Evolutionary conservation across 1,139 yeast species (phyloP).

Genomic region (Zhuliangozyma blackwelliae): DNA sequence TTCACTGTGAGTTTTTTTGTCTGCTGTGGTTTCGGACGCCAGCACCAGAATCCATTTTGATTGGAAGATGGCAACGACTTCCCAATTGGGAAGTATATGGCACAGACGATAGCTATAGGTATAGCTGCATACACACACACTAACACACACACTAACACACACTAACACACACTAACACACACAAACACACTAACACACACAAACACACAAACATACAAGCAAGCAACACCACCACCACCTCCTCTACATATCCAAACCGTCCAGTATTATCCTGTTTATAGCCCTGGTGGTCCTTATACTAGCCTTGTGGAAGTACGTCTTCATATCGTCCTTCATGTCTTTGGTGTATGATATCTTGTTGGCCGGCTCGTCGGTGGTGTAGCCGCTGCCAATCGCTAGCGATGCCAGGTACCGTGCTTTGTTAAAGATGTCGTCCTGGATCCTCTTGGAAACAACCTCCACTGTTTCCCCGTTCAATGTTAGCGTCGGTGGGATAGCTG

Average conservation of each 20-base stretch:
- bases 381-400: background rate
- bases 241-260: conserved; percentile 4
- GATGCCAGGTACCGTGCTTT: conserved; percentile 15
- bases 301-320: conserved; percentile 24
- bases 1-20: conserved; percentile 2
- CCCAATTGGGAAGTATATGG: conserved; percentile 23
- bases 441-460: conserved; percentile 21
- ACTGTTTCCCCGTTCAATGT: conserved; percentile 21
- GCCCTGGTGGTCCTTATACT: conserved; percentile 25
- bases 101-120: too few relatives aligned
- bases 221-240: too few relatives aligned
- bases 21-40: conserved; percentile 5
- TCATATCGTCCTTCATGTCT: conserved; percentile 31
- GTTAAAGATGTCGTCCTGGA: conserved; percentile 20
- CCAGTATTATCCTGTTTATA: conserved; percentile 22
- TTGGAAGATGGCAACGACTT: conserved; percentile 34
- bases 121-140: background rate
- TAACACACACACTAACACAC: conserved; percentile 5
- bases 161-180: too few relatives aligned
- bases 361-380: background rate
- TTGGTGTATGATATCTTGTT: conserved; percentile 9
- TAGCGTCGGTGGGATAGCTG: too few relatives aligned
- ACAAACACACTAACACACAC: too few relatives aligned
- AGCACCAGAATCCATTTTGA: conserved; percentile 17
- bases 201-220: too few relatives aligned